Percentiles rank a stretch among this genome's conserved stretches.
These are phyloP conservation scores for Asterophora lycoperdoides DNA, from an alignment of 768 basidiomycete species.

Conservation along the genomic window DNA sequence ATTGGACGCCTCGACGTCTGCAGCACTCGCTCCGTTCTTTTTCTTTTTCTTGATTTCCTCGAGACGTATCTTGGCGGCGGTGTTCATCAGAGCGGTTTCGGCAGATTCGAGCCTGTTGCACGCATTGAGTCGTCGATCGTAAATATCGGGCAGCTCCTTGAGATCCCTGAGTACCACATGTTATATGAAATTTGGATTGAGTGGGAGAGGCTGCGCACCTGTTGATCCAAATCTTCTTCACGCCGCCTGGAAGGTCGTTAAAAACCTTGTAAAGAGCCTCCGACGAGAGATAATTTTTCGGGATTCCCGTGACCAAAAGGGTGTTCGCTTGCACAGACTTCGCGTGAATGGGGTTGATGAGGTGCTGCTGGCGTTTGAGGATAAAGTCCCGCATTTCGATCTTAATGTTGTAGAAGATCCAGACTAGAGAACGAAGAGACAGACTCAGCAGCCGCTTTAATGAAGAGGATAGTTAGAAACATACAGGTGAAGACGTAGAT, in stretches of 20 bases:
- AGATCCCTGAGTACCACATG: slow-evolving; percentile 51
- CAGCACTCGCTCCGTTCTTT: slow-evolving; percentile 24
- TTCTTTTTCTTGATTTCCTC: slow-evolving; percentile 47
- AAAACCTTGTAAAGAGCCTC: slow-evolving; percentile 64
- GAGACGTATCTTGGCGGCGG: slow-evolving; percentile 66
- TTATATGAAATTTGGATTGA: background rate
- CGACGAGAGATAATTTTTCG: slow-evolving; percentile 70
- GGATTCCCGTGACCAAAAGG: slow-evolving; percentile 87
- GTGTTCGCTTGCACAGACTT: slow-evolving; percentile 84
- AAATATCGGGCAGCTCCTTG: slow-evolving; percentile 80
- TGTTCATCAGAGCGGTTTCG: slow-evolving; percentile 72
- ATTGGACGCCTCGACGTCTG: slow-evolving; percentile 20
- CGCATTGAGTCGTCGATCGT: slow-evolving; percentile 70
- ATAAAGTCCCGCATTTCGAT: slow-evolving; percentile 80
- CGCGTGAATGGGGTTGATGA: slow-evolving; percentile 71
- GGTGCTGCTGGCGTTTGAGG: slow-evolving; percentile 72
- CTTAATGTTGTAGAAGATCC: slow-evolving; percentile 82
- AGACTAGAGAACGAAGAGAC: slow-evolving; percentile 43
- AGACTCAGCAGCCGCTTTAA: background rate
- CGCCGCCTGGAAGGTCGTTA: slow-evolving; percentile 84
- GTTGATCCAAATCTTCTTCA: slow-evolving; percentile 90
- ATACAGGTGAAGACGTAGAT: slow-evolving; percentile 75
- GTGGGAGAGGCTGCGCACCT: slow-evolving; percentile 40
- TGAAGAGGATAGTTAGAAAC: slow-evolving; percentile 22
- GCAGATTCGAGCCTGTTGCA: slow-evolving; percentile 81